Evolutionary conservation across 2,329 filamentous ascomycete species (phyloP).

Genomic region (Sarocladium strictum): DNA sequence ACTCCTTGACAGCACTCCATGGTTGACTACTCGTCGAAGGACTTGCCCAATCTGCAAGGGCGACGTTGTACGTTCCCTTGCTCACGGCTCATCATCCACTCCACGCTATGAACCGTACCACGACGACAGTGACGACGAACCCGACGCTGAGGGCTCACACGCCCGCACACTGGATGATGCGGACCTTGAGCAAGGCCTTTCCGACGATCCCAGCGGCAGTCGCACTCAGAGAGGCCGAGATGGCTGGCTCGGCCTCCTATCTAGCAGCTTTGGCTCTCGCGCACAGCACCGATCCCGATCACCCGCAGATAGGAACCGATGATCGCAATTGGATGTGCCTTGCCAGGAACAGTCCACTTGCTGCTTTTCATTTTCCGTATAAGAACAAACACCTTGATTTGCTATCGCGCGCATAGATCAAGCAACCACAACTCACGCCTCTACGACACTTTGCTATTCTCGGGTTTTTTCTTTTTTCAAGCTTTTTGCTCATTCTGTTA

Average conservation of each 20-base stretch:
- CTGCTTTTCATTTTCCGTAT: background rate
- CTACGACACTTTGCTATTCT: conserved; percentile 5
- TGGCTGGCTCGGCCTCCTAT: conserved; percentile 33
- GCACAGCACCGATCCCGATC: background rate
- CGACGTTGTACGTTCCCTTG: conserved; percentile 74
- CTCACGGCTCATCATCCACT: conserved; percentile 44
- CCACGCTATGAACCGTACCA: conserved; percentile 49
- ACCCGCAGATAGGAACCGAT: conserved; percentile 5
- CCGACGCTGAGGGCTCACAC: conserved; percentile 26
- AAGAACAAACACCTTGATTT: background rate
- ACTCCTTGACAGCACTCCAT: conserved; percentile 67
- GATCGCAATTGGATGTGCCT: background rate
- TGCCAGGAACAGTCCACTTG: background rate
- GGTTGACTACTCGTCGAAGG: conserved; percentile 88
- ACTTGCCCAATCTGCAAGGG: conserved; percentile 99
- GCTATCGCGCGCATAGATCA: background rate
- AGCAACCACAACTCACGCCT: conserved; percentile 4
- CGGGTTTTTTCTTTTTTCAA: background rate
- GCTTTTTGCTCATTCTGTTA: background rate
- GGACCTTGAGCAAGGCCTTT: conserved; percentile 40
- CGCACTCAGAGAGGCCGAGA: conserved; percentile 18
- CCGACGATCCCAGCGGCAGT: conserved; percentile 15
- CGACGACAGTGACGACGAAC: conserved; percentile 45
- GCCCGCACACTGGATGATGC: conserved; percentile 21
- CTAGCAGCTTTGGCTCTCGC: conserved; percentile 17